A percentile compares a stretch with the other conserved stretches of the same genome.
These are phyloP conservation scores for Amanita inopinata DNA, from an alignment of 768 basidiomycete genomes.

Conservation along the genomic window DNA sequence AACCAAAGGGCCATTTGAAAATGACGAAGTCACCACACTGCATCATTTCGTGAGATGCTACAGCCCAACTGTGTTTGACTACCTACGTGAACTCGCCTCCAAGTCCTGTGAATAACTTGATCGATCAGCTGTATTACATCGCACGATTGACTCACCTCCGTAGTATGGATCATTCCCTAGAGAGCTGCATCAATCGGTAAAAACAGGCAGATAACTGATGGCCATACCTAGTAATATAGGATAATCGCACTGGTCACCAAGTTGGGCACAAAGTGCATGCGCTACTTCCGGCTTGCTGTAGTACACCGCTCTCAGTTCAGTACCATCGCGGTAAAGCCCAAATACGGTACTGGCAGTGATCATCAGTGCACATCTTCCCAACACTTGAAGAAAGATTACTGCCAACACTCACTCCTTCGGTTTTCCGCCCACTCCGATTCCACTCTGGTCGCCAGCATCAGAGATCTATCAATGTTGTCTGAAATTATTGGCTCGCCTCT, in stretches of 20 bases:
- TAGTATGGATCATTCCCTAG: conserved; percentile 71
- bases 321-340: conserved; percentile 70
- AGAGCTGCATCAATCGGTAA: not conserved
- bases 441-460: conserved; percentile 35
- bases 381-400: not conserved
- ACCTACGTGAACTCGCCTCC: conserved; percentile 74
- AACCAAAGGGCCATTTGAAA: conserved; percentile 64
- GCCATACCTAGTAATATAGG: conserved; percentile 59
- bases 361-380: not conserved
- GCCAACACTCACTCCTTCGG: conserved; percentile 50
- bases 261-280: conserved; percentile 52
- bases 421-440: conserved; percentile 56
- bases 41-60: not conserved
- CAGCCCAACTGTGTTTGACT: not conserved
- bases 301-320: conserved; percentile 66
- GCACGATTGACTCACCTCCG: conserved; percentile 41
- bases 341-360: conserved; percentile 53
- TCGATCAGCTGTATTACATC: not conserved
- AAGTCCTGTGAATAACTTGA: conserved; percentile 46
- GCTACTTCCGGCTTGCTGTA: conserved; percentile 61
- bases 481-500: conserved; percentile 34
- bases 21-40: conserved; percentile 69
- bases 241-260: conserved; percentile 61
- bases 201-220: conserved; percentile 8
- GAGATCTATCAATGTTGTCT: not conserved